phyloP scores from a whole-genome alignment of 1,139 yeast genomes.

The Zygosaccharomyces pseudobailii region DNA sequence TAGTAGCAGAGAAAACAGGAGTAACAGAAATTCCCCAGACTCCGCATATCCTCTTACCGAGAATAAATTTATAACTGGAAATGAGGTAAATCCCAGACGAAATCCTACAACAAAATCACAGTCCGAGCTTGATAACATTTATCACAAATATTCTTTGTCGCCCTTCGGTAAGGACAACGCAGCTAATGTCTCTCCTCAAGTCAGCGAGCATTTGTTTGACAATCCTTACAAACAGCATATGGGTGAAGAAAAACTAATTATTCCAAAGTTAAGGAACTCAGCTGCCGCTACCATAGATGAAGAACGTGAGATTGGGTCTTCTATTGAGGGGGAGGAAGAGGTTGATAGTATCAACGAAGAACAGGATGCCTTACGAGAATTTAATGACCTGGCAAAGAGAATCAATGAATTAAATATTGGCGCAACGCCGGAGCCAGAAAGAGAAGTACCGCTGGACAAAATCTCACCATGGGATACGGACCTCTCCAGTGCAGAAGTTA shows the following conservation, averaged over 20 bases:
- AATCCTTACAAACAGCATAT: not conserved
- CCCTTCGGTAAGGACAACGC: conserved; percentile 17
- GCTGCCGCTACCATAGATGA: not conserved
- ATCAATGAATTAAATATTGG: conserved; percentile 20
- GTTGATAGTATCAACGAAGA: conserved; percentile 8
- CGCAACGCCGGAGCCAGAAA: not conserved
- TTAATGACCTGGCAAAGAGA: conserved; percentile 17
- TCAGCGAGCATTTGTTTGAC: conserved; percentile 1
- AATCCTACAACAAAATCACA: not conserved
- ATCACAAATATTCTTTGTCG: conserved; percentile 24
- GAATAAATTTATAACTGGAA: not conserved
- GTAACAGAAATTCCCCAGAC: not conserved
- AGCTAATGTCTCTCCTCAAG: not conserved
- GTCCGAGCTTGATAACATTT: conserved; percentile 14
- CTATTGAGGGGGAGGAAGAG: conserved; percentile 3
- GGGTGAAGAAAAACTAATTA: not conserved
- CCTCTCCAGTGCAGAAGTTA: not conserved
- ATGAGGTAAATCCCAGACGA: not conserved
- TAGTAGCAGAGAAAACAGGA: not conserved
- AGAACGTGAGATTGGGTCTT: not conserved
- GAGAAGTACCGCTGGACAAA: conserved; percentile 3
- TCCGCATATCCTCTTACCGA: not conserved
- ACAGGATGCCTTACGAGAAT: conserved; percentile 11
- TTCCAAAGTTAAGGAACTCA: not conserved
- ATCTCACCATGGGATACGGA: conserved; percentile 6